Evolutionary conservation across 352 stramenopile species (phyloP).

Genomic region (Phytophthora cryptogea): DNA sequence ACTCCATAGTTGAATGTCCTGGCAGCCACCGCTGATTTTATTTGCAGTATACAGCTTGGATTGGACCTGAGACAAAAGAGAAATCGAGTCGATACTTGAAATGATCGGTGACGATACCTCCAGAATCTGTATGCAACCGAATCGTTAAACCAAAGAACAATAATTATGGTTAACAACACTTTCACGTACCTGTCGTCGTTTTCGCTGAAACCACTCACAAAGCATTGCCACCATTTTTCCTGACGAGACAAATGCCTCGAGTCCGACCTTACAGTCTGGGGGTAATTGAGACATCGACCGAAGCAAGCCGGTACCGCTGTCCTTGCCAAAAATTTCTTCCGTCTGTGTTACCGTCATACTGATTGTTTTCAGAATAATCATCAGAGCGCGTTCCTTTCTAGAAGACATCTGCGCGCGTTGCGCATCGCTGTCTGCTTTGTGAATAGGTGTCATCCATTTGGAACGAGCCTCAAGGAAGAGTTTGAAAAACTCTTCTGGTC

Average conservation of each 20-base stretch:
- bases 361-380: conserved; percentile 65
- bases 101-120: conserved; percentile 49
- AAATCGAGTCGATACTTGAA: conserved; percentile 60
- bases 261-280: conserved; percentile 27
- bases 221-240: conserved; percentile 37
- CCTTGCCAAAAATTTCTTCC: conserved; percentile 60
- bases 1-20: conserved; percentile 45
- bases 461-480: conserved; percentile 56
- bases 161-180: background rate
- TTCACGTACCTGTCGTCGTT: conserved; percentile 43
- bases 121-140: conserved; percentile 41
- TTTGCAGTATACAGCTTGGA: conserved; percentile 55
- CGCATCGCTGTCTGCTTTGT: conserved; percentile 16
- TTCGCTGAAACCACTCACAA: conserved; percentile 39
- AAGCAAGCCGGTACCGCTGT: conserved; percentile 25
- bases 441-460: conserved; percentile 49
- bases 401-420: conserved; percentile 11
- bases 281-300: conserved; percentile 28
- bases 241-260: conserved; percentile 39
- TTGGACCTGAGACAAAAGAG: conserved; percentile 59
- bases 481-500: conserved; percentile 41
- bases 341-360: conserved; percentile 58
- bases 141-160: background rate
- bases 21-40: conserved; percentile 38
- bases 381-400: conserved; percentile 41